Evolutionary conservation across 495 filamentous ascomycete genomes (phyloP), one percentile per base, ranked within the genome.

Genomic region (Penicillium riverlandense): DNA sequence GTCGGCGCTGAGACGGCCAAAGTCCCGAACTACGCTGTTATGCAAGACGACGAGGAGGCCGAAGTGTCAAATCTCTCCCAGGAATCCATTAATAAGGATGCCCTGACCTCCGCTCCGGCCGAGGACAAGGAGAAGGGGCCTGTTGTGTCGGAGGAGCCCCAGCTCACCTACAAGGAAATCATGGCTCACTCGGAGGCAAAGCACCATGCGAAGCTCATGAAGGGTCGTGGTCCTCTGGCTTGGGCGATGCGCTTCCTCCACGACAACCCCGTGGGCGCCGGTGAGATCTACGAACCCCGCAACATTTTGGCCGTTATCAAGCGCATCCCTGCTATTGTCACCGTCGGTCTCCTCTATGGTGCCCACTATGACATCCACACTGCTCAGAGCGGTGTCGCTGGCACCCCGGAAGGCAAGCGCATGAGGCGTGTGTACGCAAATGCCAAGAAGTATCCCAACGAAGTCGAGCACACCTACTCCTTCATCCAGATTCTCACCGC

Each of bases 401-500:
- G 81, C 35, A 84, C 82, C 1, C 81, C 81, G 6, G 82, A 86
- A 38, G 83, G 81, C 32, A 67, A 68, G 39, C 80, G 83, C 44
- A 84, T 83, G 76, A 56, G 75, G 57, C 63, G 67, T 34, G 77
- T 80, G 14, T 81, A 84, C 54, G 66, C 69, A 11, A 60, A 71
- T 30, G 78, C 80, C 8, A 50, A 72, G 30, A 80, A 85, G 57
- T 89, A 82, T 64, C 77, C 84, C 64, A 87, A 88, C 65, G 76
- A 80, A 54, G 80, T 83, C 59, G 85, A 90, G 64, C 79, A 88
- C 67, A 75, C 76, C 29, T 89, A 83, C 66, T 83, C 83, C 12
- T 88, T 84, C 67, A 64, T 86, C 46, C 85, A 90, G 68, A 62
- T 89, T 45, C 48, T 86, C 36, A 88, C 83, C 12, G 86, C 86